Evolutionary conservation across 176 grass and related monocot species (phyloP), one percentile per base, ranked within the genome.

Genomic region (Elaeis guineensis): DNA sequence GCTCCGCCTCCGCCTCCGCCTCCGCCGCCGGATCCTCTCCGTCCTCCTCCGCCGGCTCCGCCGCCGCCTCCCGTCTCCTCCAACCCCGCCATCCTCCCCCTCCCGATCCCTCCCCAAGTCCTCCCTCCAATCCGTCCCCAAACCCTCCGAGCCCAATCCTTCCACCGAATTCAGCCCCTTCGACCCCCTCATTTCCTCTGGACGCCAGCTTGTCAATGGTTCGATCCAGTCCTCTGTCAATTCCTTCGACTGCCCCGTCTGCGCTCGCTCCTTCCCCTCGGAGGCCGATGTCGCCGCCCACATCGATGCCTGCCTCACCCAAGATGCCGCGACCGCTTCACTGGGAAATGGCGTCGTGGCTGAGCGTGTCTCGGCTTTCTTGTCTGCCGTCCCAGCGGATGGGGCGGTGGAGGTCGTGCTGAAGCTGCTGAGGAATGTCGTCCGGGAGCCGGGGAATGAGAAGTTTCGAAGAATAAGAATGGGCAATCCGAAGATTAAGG

Each of bases 401-500:
- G 69, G 71, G 16, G 64, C 93, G 16, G 76, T 89, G 0, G 81
- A 89, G 65, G 78, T 91, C 24, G 61, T 85, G 51, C 79, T 84
- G 70, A 82, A 35, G 62, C 72, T 98, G 30, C 81, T 98, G 29
- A 82, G 62, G 3, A 98, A 98, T 39, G 59, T 97, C 11, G 69
- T 71, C 25, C 74, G 18, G 32, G 93, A 98, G 14, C 84, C 93
- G 5, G 55, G 60, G 17, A 92, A 77, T 51, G 84, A 92, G 1
- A 98, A 89, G 77, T 98, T 76, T 67, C 59, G 87, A 70, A 72
- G 73, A 73, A 86, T 98, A 23, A 67, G 87, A 60, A 74, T 98
- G 79, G 77, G 70, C 21, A 98, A 98, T 71, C 87, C 84, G 18
- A 85, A 86, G 77, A 92, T 98, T 74, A 89, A 83, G 81, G 93